Base-by-base conservation (phyloP, 441 rosid genomes). In the Kokia cookei region DNA sequence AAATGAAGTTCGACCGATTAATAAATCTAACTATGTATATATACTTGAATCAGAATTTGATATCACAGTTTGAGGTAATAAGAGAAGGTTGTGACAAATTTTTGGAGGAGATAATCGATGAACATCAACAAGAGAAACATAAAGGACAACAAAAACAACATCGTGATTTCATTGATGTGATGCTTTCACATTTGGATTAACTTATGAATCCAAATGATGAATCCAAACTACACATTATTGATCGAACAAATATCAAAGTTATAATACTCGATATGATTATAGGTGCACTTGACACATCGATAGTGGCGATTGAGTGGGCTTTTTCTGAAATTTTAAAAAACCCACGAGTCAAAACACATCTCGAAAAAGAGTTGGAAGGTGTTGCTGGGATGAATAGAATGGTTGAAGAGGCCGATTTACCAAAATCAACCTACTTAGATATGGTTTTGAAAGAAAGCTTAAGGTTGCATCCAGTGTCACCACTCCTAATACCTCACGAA, bases 131-230 rank as follows among this genome's bases (percentile, higher is more conserved):
- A 37, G 54, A 69, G 11, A 43, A 14, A 19, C 14, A 4, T 14
- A 26, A 24, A 3, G 15, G 65, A 66, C 55, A 57, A 40, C 17
- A 55, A 32, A 47, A 32, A 5, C 67, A 77, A 5, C 69, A 75
- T 2, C 53, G 7, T 14, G 86, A 82, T 48, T 82, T 82, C 22
- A 72, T 82, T 2, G 85, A 78, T 57, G 77, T 78, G 17, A 17
- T 79, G 53, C 77, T 82, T 57, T 74, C 79, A 1, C n/a, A 77
- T 22, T 47, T 29, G 32, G 32, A 29, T 3, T 4, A 29, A 29
- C 32, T 4, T 29, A 29, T 29, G 32, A 29, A 29, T 29, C 32
- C 5, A 29, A 29, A 29, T 29, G 32, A 29, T 29, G 32, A 29
- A 29, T 29, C 32, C 3, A 19, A 47, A 53, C 45, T 22, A 1